phyloP scores from a whole-genome alignment of 2,329 filamentous ascomycete genomes.

The Penicillium sp. region DNA sequence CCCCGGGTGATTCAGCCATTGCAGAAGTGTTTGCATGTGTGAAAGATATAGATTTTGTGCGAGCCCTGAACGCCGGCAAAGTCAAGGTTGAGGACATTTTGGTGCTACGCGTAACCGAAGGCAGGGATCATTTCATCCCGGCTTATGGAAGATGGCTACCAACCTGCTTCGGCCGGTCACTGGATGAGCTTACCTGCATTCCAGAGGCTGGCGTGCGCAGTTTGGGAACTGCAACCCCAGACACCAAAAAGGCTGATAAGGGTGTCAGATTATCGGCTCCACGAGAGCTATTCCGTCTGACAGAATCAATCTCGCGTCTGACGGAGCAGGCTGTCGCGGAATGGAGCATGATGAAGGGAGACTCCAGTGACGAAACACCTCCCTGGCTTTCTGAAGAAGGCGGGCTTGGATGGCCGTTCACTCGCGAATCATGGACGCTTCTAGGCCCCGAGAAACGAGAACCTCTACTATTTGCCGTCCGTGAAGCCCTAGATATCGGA shows the following conservation, averaged over 20 bases:
- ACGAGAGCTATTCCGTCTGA: constrained; percentile 83
- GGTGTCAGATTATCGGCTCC: constrained; percentile 70
- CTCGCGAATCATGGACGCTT: constrained; percentile 47
- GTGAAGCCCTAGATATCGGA: constrained; percentile 71
- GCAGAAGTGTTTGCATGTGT: constrained; percentile 67
- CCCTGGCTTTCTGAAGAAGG: constrained; percentile 52
- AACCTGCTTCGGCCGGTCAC: constrained; percentile 75
- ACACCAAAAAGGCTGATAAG: constrained; percentile 31
- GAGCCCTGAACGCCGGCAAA: constrained; percentile 66
- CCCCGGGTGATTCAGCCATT: constrained; percentile 78
- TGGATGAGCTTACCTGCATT: constrained; percentile 83
- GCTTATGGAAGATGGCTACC: constrained; percentile 74
- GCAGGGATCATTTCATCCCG: constrained; percentile 87
- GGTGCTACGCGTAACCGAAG: constrained; percentile 75
- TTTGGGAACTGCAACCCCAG: constrained; percentile 37
- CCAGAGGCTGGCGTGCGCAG: constrained; percentile 75
- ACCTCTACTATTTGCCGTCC: constrained; percentile 42
- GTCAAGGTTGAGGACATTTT: constrained; percentile 76
- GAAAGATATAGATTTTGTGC: constrained; percentile 59
- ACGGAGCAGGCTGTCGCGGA: constrained; percentile 58
- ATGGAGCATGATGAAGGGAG: constrained; percentile 56
- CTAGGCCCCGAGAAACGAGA: constrained; percentile 39
- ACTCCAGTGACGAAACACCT: constrained; percentile 30
- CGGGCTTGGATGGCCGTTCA: constrained; percentile 57
- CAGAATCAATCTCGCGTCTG: constrained; percentile 67